Evolutionary conservation across 2,329 filamentous ascomycete species (phyloP), one percentile per base, ranked within the genome.

Genomic region (Colletotrichum sojae): DNA sequence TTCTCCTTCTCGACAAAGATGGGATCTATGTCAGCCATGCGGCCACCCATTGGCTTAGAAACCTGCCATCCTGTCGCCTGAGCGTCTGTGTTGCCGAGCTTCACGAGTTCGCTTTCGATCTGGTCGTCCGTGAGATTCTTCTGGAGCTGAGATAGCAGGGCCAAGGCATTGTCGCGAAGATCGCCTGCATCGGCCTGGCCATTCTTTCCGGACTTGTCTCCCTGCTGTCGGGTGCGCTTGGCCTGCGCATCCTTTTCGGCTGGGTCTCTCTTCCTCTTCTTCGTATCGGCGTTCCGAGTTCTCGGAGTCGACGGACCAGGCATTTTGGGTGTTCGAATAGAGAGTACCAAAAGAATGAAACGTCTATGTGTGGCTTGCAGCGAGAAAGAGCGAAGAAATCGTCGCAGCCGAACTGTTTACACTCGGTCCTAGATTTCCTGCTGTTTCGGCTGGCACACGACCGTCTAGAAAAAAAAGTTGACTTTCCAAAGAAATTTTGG

Each of bases 21-120:
- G 2, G 90, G 88, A 71, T 92, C 90, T 68, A 91, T 86, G 74
- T 91, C 85, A 55, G 89, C 80, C 82, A 92, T 91, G 69, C 89
- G 83, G 25, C 90, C 90, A 61, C 89, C 90, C 84, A 91, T 88
- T 13, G 90, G 87, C 72, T 87, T 86, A 4, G 90, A 91, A 25
- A 92, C 78, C 73, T 83, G 86, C 90, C 90, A 92, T 67, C 81
- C 80, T 22, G 78, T 73, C 16, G 63, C 59, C 15, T 71, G 70
- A 20, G 43, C 49, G 10, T 71, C 67, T 31, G 67, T 55, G 49
- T 66, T 65, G 18, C 56, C 70, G 20, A 70, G 53, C 40, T 62
- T 66, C 22, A 39, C 54, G 43, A 67, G 53, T 27, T 71, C 40
- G 36, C 45, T 61, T 39, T 71, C 62, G 46, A 63, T 64, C 40